These are phyloP conservation scores for Parachaetomium inaequale DNA, from an alignment of 495 filamentous ascomycete species.

Conservation along the genomic window DNA sequence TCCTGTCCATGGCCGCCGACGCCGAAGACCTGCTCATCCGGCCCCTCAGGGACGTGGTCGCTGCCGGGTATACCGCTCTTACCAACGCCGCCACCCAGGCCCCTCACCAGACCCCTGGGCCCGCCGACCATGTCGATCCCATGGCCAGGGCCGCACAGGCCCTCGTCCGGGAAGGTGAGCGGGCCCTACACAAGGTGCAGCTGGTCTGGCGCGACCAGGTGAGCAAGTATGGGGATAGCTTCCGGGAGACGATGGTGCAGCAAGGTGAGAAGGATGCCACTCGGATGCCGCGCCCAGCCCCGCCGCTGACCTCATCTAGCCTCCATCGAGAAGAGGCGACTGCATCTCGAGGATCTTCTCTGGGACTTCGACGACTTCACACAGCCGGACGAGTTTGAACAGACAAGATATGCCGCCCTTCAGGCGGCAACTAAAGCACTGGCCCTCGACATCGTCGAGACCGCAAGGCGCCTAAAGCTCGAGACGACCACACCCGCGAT, in stretches of 20 bases:
- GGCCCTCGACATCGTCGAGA: conserved; percentile 38
- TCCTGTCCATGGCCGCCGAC: conserved; percentile 31
- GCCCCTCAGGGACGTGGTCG: conserved; percentile 38
- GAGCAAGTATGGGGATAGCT: conserved; percentile 34
- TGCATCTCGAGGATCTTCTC: conserved; percentile 37
- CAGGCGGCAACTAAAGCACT: conserved; percentile 38
- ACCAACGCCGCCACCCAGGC: conserved; percentile 31
- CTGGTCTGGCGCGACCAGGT: conserved; percentile 36
- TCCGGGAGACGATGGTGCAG: conserved; percentile 34
- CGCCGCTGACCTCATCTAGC: conserved; percentile 4
- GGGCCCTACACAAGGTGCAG: conserved; percentile 34
- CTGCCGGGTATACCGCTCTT: conserved; percentile 32
- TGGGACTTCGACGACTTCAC: conserved; percentile 41
- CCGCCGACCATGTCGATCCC: conserved; percentile 15
- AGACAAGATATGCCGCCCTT: conserved; percentile 29
- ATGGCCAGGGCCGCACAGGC: conserved; percentile 34
- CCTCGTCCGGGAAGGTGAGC: conserved; percentile 35
- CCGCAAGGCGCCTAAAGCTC: conserved; percentile 31
- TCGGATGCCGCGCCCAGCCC: neutral
- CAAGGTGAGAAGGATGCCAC: conserved; percentile 29
- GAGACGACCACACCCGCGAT: conserved; percentile 12
- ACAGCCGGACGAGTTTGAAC: conserved; percentile 33
- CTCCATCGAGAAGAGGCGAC: conserved; percentile 32
- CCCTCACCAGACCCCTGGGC: conserved; percentile 15
- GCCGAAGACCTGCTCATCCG: conserved; percentile 38